Evolutionary conservation across 2,329 filamentous ascomycete species (phyloP), one percentile per base, ranked within the genome.

Genomic region (Colletotrichum musae): DNA sequence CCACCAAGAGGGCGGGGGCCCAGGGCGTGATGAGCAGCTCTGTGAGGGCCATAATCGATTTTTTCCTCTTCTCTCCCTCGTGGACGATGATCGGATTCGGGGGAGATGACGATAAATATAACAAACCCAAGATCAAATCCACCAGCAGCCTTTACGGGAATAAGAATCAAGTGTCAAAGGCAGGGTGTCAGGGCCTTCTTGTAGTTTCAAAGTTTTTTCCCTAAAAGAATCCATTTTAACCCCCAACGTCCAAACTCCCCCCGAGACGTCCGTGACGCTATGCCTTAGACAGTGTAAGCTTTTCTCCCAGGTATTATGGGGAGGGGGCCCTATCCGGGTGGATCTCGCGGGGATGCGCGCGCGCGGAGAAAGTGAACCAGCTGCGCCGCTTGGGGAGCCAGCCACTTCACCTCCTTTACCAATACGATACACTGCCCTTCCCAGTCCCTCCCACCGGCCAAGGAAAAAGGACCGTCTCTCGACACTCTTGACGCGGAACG

Each of bases 11-110:
- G 41, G 26, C 62, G 28, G 68, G 62, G 16, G 70, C 60, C 68
- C 68, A 71, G 15, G 70, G 70, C 32, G 70, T 64, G 43, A 68
- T 21, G 39, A 71, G 43, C 10, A 68, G 58, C 54, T 62, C 53
- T 5, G 56, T 15, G 41, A 71, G 41, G 39, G 70, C 54, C 70
- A 71, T 71, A 13, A 51, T 58, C 12, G 16, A 21, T 24, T n/a
- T 52, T 15, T 24, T 24, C 43, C 32, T 32, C 6, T 15, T 52
- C 32, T 36, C 28, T 32, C 28, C 1, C 32, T 36, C 32, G 10
- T 6, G 2, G 9, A 36, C 32, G 2, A 9, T 9, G 28, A 7
- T 32, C 28, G 9, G 10, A 9, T 36, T 6, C 32, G 32, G 32
- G 32, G 32, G 32, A 36, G 32, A 36, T 10, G 7, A 10, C 32